Base-by-base conservation (phyloP, 108 stramenopile species). In the Skeletonema tropicum region DNA sequence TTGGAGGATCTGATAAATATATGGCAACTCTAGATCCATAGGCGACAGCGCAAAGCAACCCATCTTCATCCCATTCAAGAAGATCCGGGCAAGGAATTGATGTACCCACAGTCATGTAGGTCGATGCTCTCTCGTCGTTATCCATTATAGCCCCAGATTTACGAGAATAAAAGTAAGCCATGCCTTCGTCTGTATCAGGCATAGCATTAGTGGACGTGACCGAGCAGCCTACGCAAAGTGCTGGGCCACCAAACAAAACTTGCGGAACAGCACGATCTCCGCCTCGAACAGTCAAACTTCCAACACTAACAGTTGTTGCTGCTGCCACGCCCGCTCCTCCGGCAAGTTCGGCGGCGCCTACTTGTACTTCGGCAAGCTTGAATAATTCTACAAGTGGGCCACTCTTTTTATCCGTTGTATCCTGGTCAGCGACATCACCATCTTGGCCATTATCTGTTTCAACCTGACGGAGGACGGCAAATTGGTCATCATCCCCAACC, bases 11-110 rank as follows among this genome's bases (percentile, higher is more conserved):
- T 6, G 87, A 91, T 10, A 86, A 48, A 64, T 92, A 94, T n/a
- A 94, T 64, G 10, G 91, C 85, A 39, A 94, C 86, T 68, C 86
- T 84, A 13, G 73, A 76, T 38, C 90, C 80, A 36, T 90, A 65
- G 0, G 87, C 68, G 26, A 92, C 68, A 10, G 90, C 90, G 60
- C 94, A 94, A 26, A 94, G 71, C 36, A 65, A 60, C 46, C 91
- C 91, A 60, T 90, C 89, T 21, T 91, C 91, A 66, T 94, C 92
- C 94, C 94, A 94, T 10, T 74, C 79, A 41, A 90, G 87, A 70
- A 91, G 69, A 57, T 92, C 89, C 12, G 94, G 94, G 60, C 79
- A 94, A 3, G 94, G 91, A 13, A 94, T 71, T 8, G 89, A 77
- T 6, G 94, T 89, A 23, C 94, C 94, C 31, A 90, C 79, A 25